Evolutionary conservation across 78 protist genomes (phyloP).

Genomic region (Emiliania huxleyi): DNA sequence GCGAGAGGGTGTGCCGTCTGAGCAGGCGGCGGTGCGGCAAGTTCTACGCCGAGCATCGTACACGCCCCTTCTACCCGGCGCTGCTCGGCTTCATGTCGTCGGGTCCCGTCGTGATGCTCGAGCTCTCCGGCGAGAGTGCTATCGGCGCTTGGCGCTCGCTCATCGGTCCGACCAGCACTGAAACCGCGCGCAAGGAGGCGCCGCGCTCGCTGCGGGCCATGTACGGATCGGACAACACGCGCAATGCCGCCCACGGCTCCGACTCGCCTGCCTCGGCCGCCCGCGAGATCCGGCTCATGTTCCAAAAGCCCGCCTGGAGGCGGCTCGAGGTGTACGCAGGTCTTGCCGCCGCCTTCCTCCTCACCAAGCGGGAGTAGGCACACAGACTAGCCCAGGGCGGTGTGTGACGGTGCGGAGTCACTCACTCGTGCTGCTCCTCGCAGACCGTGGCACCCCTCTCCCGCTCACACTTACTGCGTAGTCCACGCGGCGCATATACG

Average conservation of each 20-base stretch:
- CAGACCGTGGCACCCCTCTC: too few relatives aligned
- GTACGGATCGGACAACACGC: neutral
- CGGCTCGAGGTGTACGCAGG: too few relatives aligned
- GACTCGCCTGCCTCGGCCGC: neutral
- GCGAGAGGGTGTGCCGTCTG: neutral
- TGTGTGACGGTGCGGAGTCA: too few relatives aligned
- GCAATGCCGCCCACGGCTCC: slow-evolving; percentile 18
- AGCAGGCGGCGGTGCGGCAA: neutral
- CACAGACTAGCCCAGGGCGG: too few relatives aligned
- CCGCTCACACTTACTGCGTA: too few relatives aligned
- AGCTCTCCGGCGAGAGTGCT: neutral
- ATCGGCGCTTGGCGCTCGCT: neutral
- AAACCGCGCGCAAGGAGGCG: neutral
- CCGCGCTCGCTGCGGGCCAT: neutral
- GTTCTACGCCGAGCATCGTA: neutral
- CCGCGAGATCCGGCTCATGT: neutral
- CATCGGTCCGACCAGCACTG: slow-evolving; percentile 24
- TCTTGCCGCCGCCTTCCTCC: too few relatives aligned
- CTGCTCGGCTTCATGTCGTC: neutral
- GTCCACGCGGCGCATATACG: too few relatives aligned
- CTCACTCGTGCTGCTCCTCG: too few relatives aligned
- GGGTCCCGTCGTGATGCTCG: neutral
- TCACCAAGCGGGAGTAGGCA: too few relatives aligned
- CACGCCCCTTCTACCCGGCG: neutral
- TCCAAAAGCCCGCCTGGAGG: too few relatives aligned